Percentiles rank a stretch among this genome's conserved stretches.
phyloP scores from a whole-genome alignment of 805 yeast genomes.

The Ogataea salicorniae region DNA sequence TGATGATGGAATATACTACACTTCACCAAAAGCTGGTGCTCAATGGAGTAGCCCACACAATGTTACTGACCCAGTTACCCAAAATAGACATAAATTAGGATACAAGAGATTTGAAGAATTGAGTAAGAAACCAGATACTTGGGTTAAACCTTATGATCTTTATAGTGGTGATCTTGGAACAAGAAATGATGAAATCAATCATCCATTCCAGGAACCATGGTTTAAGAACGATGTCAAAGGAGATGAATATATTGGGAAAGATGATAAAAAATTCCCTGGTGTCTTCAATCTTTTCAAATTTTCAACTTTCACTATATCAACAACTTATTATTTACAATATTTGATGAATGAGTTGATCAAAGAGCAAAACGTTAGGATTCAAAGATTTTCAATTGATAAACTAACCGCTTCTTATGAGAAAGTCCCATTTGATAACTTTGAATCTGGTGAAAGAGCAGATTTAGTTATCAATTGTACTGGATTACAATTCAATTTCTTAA shows the following conservation, averaged over 20 bases:
- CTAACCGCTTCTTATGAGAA: conserved; percentile 42
- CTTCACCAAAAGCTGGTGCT: conserved; percentile 70
- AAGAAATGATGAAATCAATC: not conserved
- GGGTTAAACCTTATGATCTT: conserved; percentile 22
- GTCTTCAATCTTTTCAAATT: conserved; percentile 34
- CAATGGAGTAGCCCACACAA: conserved; percentile 50
- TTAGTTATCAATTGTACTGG: conserved; percentile 58
- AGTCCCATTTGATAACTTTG: conserved; percentile 15
- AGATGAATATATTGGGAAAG: conserved; percentile 27
- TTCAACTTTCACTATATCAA: conserved; percentile 54
- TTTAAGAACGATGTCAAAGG: conserved; percentile 40
- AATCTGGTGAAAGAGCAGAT: conserved; percentile 22
- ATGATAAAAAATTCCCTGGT: conserved; percentile 31
- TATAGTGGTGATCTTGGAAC: conserved; percentile 17
- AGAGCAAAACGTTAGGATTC: conserved; percentile 39
- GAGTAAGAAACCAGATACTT: conserved; percentile 34
- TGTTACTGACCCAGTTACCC: conserved; percentile 5
- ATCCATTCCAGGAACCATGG: conserved; percentile 39
- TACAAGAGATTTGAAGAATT: conserved; percentile 33
- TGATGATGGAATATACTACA: conserved; percentile 43
- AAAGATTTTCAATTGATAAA: conserved; percentile 35
- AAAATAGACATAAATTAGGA: conserved; percentile 31
- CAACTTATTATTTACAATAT: conserved; percentile 51
- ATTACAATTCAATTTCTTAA: conserved; percentile 37
- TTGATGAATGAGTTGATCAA: conserved; percentile 39